Conservation (phyloP, 2,329 filamentous ascomycete species). For the Colletotrichum scovillei region DNA sequence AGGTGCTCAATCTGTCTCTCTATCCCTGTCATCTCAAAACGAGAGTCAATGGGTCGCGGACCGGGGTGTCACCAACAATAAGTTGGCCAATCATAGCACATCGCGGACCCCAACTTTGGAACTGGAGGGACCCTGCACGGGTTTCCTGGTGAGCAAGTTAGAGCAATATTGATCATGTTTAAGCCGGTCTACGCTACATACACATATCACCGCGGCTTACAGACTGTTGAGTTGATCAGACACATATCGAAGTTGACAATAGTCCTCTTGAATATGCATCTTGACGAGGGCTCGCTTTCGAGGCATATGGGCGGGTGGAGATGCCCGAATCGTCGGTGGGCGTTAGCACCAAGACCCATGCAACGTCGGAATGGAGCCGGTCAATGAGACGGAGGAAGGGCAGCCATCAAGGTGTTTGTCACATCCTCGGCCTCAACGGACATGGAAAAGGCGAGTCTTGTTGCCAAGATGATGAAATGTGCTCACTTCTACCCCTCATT, state of each 20-base stretch:
- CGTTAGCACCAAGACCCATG: neutral
- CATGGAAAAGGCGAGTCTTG: neutral
- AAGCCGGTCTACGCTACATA: neutral
- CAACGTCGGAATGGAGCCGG: neutral
- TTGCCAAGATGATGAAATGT: slow-evolving; percentile 29
- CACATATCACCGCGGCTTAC: neutral
- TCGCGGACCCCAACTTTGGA: slow-evolving; percentile 40
- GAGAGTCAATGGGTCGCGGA: slow-evolving; percentile 24
- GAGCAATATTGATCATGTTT: slow-evolving; percentile 43
- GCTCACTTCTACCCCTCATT: slow-evolving; percentile 28
- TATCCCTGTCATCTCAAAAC: slow-evolving; percentile 33
- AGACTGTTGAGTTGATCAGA: neutral
- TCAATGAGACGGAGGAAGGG: neutral
- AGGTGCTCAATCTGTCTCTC: slow-evolving; percentile 20
- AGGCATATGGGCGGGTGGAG: neutral
- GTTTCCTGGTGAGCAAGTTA: slow-evolving; percentile 49
- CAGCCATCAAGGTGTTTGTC: slow-evolving; percentile 32
- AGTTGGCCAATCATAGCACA: slow-evolving; percentile 43
- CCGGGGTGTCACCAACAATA: slow-evolving; percentile 7
- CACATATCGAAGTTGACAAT: too few relatives aligned
- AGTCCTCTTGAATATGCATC: neutral
- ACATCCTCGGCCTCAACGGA: slow-evolving; percentile 27
- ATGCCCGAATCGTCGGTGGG: neutral
- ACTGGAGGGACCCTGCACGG: slow-evolving; percentile 1
- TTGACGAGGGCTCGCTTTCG: neutral